Base-by-base conservation (phyloP, 2,329 filamentous ascomycete genomes). In the Hypomyces rosellus region DNA sequence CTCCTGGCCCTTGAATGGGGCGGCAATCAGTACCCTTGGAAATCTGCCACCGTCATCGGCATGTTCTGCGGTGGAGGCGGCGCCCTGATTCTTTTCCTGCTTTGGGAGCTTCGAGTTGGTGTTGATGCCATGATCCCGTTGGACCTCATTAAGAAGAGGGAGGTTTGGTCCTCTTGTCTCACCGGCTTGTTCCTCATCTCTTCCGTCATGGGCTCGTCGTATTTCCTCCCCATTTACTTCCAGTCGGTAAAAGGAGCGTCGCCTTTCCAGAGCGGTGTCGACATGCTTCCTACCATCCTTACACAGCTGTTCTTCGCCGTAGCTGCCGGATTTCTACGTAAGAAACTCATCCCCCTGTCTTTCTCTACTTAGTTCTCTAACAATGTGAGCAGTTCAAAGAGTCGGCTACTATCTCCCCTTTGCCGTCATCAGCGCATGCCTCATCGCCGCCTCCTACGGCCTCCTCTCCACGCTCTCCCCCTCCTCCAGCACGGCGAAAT, bases 391-490 rank as follows among this genome's bases (percentile, higher is more conserved):
- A 63, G 63, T 57, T 36, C 55, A 60, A 45, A 62, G 52, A 20
- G 48, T 63, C 5, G 74, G 75, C 3, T 74, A 74, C 52, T 76
- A 75, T 47, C 65, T 64, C 7, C 74, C 67, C 1, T 71, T 69
- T 50, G 69, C 73, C 60, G 61, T 70, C 4, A 22, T 61, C 20
- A 66, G 67, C 1, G 61, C 63, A 1, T 55, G 64, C 50, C 54
- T 66, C 38, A 60, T 55, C 45, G 55, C 65, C 13, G 54, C 73
- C 13, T 68, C 63, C 3, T 63, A 63, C 12, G 74, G 72, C 0
- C 66, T 77, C 1, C 52, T 76, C 11, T 69, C 70, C 5, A 75
- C 71, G 1, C 62, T 74, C 6, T 54, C 53, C 9, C 62, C 66
- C 1, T 50, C 67, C 37, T 70, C 71, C 4, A 52, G 57, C 2